phyloP scores from a whole-genome alignment of 2,329 filamentous ascomycete genomes.

The Scedosporium minutisporum region DNA sequence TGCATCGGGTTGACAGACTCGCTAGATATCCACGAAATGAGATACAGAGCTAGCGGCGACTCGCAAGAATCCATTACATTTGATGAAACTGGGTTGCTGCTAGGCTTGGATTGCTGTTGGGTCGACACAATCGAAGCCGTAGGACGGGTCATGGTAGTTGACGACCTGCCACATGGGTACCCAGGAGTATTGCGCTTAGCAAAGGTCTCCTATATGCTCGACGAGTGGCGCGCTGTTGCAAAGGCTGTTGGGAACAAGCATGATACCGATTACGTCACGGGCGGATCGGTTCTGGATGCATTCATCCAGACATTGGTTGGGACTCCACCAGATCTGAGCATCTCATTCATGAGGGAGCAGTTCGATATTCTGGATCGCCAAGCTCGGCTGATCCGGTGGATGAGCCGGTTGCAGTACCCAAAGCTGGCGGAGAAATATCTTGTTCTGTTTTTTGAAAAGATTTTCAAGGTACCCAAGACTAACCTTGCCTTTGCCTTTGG shows the following conservation, averaged over 20 bases:
- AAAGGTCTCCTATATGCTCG: neutral
- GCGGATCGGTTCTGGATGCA: neutral
- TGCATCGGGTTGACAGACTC: neutral
- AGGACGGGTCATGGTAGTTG: neutral
- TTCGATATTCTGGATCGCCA: neutral
- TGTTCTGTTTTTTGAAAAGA: neutral
- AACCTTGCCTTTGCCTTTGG: neutral
- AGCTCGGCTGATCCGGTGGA: neutral
- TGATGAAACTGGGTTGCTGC: neutral
- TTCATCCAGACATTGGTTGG: neutral
- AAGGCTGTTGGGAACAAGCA: neutral
- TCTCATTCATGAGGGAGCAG: neutral
- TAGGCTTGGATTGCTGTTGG: neutral
- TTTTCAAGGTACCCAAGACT: neutral
- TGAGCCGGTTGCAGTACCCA: neutral
- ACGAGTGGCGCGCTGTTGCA: neutral
- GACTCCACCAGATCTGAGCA: neutral
- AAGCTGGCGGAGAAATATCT: neutral
- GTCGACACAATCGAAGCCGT: neutral
- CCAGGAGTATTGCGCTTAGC: neutral
- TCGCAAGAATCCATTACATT: neutral
- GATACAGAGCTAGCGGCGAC: neutral
- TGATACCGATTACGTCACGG: neutral
- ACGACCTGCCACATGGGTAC: neutral
- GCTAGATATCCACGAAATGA: neutral